Conservation (phyloP, 2,329 filamentous ascomycete genomes). For the Fusarium compactum region DNA sequence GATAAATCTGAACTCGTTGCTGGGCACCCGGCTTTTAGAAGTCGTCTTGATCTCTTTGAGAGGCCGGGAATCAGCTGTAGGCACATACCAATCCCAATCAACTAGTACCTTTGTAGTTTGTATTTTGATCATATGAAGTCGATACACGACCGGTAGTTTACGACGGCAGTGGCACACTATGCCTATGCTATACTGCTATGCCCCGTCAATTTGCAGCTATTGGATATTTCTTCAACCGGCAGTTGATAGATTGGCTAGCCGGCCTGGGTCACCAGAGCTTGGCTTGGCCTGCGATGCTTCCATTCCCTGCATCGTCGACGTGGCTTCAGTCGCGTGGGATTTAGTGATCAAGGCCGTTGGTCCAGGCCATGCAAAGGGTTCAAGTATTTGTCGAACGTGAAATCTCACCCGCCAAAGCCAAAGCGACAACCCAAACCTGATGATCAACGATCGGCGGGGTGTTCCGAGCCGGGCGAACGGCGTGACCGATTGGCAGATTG, state of each 20-base stretch:
- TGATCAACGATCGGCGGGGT: conserved; percentile 40
- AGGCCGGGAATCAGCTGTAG: conserved; percentile 71
- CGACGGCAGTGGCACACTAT: conserved; percentile 1
- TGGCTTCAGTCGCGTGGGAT: conserved; percentile 34
- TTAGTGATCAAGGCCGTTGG: conserved; percentile 14
- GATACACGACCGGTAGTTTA: conserved; percentile 7
- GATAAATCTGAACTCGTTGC: conserved; percentile 63
- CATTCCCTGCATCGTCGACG: conserved; percentile 17
- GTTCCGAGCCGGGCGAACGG: conserved; percentile 34
- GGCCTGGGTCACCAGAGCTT: conserved; percentile 8
- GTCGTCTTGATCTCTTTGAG: conserved; percentile 67
- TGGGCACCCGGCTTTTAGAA: conserved; percentile 68
- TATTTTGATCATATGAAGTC: background rate
- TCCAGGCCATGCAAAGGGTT: background rate
- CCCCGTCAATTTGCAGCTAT: background rate
- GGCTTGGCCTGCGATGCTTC: background rate
- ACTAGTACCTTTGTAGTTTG: background rate
- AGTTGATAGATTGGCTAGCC: conserved; percentile 27
- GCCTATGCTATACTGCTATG: background rate
- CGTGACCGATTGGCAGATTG: conserved; percentile 41
- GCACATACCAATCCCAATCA: conserved; percentile 55
- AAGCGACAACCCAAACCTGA: background rate
- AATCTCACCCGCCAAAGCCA: conserved; percentile 23
- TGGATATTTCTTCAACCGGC: conserved; percentile 20
- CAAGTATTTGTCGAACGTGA: conserved; percentile 5